Evolutionary conservation across 2,329 filamentous ascomycete genomes (phyloP), one percentile per base, ranked within the genome.

Genomic region (Apiospora rasikravindrae): DNA sequence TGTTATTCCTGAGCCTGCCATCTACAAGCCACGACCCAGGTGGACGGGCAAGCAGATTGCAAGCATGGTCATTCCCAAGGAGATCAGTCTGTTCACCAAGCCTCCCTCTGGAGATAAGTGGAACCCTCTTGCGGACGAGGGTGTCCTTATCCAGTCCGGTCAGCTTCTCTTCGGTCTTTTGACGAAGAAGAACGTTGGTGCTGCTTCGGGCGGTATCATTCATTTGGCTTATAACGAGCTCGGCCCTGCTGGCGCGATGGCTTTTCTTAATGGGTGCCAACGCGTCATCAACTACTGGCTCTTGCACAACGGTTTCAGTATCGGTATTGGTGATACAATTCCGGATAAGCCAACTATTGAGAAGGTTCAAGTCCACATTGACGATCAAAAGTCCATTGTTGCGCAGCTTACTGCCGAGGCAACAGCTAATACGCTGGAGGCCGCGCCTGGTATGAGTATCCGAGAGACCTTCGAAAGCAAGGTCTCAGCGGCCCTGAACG

Each of bases 41-140:
- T 99, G 96, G 96, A 98, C 96, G 69, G 96, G 96, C 77, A 99
- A 99, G 85, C 96, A 99, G 84, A 92, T 99, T 76, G 91, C 97
- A 80, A 98, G 95, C 83, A 90, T 98, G 90, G 91, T 96, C 72
- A 93, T 99, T 75, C 96, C 96, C 22, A 87, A 90, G 71, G 94
- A 95, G 75, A 91, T 99, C 77, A 98, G 95, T 81, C 88, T 96
- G 67, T 89, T 92, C 76, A 88, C 90, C 66, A 90, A 91, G 67
- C 91, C 93, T 72, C 86, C 86, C 11, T 84, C 86, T 24, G 86
- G 89, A 83, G 89, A 84, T 81, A 88, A 82, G 13, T 79, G 76
- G 76, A 86, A 84, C 69, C 92, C 94, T 14, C 82, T 92, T 42
- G 90, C 88, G 73, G 96, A 98, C 78, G 91, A 93, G 72, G 94